These are phyloP conservation scores for Melampsora americana DNA, from an alignment of 1,284 basidiomycete species.

Conservation along the genomic window DNA sequence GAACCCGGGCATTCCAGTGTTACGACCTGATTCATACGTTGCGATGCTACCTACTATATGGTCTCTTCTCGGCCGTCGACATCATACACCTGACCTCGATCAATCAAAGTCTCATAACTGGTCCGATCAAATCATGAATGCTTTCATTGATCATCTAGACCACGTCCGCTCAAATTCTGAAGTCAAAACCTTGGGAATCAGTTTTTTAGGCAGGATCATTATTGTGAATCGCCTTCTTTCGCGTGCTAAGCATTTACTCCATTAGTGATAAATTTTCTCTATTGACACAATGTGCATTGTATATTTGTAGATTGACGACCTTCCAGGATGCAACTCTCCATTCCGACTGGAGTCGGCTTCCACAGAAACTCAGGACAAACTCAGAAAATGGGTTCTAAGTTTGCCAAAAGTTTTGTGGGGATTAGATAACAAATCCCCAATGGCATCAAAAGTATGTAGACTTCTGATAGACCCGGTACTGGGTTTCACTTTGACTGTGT, in stretches of 20 bases:
- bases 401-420: constrained; percentile 39
- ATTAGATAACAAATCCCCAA: constrained; percentile 23
- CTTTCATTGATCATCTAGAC: constrained; percentile 41
- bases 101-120: not conserved
- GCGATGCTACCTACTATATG: constrained; percentile 77
- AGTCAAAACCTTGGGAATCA: constrained; percentile 27
- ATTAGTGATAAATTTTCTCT: not conserved
- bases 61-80: constrained; percentile 61
- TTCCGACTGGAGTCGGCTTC: constrained; percentile 18
- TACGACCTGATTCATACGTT: constrained; percentile 65
- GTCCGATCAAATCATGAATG: constrained; percentile 26
- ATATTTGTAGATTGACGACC: constrained; percentile 33
- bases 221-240: constrained; percentile 18
- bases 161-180: constrained; percentile 16
- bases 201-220: constrained; percentile 29
- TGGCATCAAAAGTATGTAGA: constrained; percentile 19
- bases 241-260: not conserved
- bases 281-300: not conserved
- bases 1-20: constrained; percentile 57
- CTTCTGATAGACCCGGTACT: not conserved
- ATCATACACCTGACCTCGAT: constrained; percentile 11
- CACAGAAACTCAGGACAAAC: constrained; percentile 16
- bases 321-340: constrained; percentile 32
- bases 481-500: too few relatives aligned
- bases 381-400: constrained; percentile 32